These are phyloP conservation scores for Tricholoma matsutake DNA, from an alignment of 768 basidiomycete species.

Conservation along the genomic window DNA sequence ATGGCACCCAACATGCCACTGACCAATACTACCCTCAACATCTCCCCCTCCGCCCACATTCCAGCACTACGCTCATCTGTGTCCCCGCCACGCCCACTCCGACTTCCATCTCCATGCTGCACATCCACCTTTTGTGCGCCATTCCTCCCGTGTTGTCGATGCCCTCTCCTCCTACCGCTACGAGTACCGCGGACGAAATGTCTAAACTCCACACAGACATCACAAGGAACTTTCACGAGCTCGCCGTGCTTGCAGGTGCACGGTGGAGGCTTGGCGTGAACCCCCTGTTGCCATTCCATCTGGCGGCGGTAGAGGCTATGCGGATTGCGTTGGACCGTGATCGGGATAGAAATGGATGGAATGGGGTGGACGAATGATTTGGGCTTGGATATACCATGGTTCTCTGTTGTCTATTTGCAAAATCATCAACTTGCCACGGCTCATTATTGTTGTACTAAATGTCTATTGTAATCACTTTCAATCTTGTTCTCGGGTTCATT, in stretches of 20 bases:
- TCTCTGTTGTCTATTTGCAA: not conserved
- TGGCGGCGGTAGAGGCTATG: constrained; percentile 71
- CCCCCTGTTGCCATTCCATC: constrained; percentile 65
- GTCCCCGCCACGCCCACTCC: constrained; percentile 44
- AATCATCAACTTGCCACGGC: not conserved
- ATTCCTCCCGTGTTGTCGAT: not conserved
- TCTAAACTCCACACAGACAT: constrained; percentile 49
- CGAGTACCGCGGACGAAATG: constrained; percentile 20
- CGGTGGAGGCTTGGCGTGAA: constrained; percentile 49
- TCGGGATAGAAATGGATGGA: not conserved
- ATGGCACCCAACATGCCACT: constrained; percentile 10
- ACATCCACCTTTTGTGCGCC: constrained; percentile 56
- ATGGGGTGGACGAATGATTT: not conserved
- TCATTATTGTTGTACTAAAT: not conserved
- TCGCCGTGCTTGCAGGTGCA: constrained; percentile 55
- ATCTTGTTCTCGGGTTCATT: not conserved
- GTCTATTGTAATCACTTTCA: not conserved
- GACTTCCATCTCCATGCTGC: constrained; percentile 48
- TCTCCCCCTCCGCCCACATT: constrained; percentile 49
- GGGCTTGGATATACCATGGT: not conserved
- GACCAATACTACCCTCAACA: constrained; percentile 25
- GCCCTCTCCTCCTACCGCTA: constrained; percentile 37
- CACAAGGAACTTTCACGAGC: constrained; percentile 65
- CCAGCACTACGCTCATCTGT: constrained; percentile 57
- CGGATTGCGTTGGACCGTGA: constrained; percentile 38